Evolutionary conservation across 2,329 filamentous ascomycete species (phyloP).

Genomic region (Alternaria postmessia): DNA sequence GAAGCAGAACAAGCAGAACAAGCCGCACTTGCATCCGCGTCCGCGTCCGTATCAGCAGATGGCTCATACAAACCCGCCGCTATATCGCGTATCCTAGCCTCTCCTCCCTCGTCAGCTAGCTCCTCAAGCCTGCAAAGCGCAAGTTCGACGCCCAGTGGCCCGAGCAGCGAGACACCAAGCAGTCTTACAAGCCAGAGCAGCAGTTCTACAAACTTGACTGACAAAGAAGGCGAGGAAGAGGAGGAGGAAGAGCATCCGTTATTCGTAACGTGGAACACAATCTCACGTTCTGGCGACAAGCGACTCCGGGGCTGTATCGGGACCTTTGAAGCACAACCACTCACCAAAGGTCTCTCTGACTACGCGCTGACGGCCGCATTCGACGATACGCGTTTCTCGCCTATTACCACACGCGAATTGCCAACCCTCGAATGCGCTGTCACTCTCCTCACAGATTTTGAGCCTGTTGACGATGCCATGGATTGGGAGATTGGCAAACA

Average conservation of each 20-base stretch:
- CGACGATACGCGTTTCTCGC: slow-evolving; percentile 68
- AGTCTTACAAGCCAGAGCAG: slow-evolving; percentile 55
- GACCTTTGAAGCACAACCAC: slow-evolving; percentile 57
- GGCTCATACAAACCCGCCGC: slow-evolving; percentile 51
- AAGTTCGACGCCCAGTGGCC: slow-evolving; percentile 56
- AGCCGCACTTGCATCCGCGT: slow-evolving; percentile 8
- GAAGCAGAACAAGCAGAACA: slow-evolving; percentile 7
- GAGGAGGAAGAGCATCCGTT: slow-evolving; percentile 66
- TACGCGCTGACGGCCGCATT: slow-evolving; percentile 56
- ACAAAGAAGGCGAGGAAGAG: slow-evolving; percentile 41
- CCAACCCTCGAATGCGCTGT: slow-evolving; percentile 59
- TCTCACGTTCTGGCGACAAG: slow-evolving; percentile 65
- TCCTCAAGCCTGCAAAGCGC: slow-evolving; percentile 60
- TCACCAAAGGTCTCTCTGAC: slow-evolving; percentile 14
- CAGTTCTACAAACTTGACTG: slow-evolving; percentile 43
- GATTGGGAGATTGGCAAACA: slow-evolving; percentile 90
- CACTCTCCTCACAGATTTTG: slow-evolving; percentile 86
- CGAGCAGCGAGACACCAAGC: slow-evolving; percentile 46
- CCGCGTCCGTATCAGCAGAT: slow-evolving; percentile 25
- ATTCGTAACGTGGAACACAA: slow-evolving; percentile 93
- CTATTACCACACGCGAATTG: slow-evolving; percentile 58
- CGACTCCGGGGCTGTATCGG: slow-evolving; percentile 92
- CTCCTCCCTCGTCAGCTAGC: slow-evolving; percentile 50
- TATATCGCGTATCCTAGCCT: slow-evolving; percentile 55
- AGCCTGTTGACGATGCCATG: slow-evolving; percentile 73